phyloP scores from a whole-genome alignment of 305 asterid species.

The Fraxinus albicans region DNA sequence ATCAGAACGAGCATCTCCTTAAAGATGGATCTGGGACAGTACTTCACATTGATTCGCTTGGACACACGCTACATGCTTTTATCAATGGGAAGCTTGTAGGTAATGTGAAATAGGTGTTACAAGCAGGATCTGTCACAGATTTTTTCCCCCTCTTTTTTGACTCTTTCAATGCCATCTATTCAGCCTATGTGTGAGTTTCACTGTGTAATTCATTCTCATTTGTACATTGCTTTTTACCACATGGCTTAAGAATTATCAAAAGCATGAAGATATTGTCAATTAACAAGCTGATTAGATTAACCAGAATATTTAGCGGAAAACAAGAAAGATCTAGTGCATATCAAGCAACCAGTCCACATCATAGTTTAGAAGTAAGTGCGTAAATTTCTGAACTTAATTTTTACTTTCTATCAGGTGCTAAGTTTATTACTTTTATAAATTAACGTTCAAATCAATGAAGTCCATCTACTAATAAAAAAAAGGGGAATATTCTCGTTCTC shows the following conservation, averaged over 20 bases:
- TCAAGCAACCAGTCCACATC: background rate
- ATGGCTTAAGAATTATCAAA: background rate
- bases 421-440: background rate
- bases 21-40: slow-evolving; percentile 60
- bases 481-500: background rate
- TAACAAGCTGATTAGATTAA: background rate
- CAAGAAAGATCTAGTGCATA: background rate
- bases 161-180: background rate
- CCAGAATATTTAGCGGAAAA: background rate
- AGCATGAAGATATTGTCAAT: background rate
- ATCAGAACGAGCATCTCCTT: slow-evolving; percentile 56
- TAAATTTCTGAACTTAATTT: background rate
- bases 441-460: background rate
- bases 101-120: slow-evolving; percentile 24
- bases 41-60: slow-evolving; percentile 76
- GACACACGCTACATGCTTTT: slow-evolving; percentile 71
- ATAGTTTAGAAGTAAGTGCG: background rate
- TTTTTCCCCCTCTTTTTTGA: background rate
- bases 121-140: background rate
- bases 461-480: background rate
- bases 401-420: background rate
- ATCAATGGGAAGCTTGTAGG: slow-evolving; percentile 81
- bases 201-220: background rate
- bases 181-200: background rate
- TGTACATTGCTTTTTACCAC: background rate